These are phyloP conservation scores for Lobosporangium transversale DNA, from an alignment of 192 early-diverging fungal genomes.

Conservation along the genomic window DNA sequence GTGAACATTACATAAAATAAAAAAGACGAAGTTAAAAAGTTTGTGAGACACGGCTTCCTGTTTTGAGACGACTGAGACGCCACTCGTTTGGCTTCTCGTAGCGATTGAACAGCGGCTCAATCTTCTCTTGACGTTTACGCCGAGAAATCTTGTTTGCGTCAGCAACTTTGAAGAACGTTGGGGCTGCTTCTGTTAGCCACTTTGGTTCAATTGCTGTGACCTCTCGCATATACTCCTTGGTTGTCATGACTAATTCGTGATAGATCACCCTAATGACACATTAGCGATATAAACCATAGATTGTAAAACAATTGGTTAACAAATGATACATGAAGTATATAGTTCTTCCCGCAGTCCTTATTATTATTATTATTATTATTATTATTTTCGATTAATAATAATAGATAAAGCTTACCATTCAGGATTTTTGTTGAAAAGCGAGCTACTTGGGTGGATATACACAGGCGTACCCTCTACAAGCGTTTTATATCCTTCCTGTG, in stretches of 20 bases:
- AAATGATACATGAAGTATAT: no score
- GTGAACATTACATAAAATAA: background rate
- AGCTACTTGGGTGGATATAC: constrained; percentile 95
- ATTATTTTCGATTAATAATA: no score
- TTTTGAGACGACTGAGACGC: constrained; percentile 85
- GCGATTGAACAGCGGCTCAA: constrained; percentile 91
- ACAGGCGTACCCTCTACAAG: constrained; percentile 97
- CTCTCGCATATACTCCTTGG: constrained; percentile 94
- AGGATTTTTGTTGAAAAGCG: constrained; percentile 94
- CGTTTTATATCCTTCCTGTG: constrained; percentile 99
- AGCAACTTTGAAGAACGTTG: constrained; percentile 95
- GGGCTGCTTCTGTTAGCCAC: constrained; percentile 96
- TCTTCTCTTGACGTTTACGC: constrained; percentile 92
- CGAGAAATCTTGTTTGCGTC: constrained; percentile 95
- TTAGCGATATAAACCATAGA: no score
- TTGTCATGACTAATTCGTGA: constrained; percentile 90
- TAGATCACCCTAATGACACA: constrained; percentile 90
- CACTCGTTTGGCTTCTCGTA: constrained; percentile 98
- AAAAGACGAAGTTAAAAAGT: constrained; percentile 73
- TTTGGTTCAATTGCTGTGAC: constrained; percentile 89
- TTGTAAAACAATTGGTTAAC: no score
- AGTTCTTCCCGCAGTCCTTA: no score
- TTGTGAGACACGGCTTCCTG: constrained; percentile 76
- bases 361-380: no score
- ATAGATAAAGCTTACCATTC: constrained; percentile 71